Conservation (phyloP, 805 yeast genomes). For the Candida broadrunensis region DNA sequence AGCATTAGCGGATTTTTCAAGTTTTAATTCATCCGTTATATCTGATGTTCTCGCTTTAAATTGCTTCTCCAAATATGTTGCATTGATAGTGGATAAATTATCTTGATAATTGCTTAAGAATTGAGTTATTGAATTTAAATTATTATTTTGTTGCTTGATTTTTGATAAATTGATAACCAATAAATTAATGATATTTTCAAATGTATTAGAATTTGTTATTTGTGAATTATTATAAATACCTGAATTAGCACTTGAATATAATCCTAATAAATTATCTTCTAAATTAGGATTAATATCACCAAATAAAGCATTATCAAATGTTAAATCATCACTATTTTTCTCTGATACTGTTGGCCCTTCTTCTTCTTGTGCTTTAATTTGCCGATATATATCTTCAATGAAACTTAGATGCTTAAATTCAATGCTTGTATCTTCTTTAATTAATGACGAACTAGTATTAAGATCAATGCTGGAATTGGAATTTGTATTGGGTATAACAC, state of each 20-base stretch:
- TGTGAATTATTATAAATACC: conserved; percentile 61
- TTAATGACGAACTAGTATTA: conserved; percentile 1
- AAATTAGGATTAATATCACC: conserved; percentile 52
- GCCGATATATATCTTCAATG: conserved; percentile 26
- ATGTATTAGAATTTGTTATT: conserved; percentile 52
- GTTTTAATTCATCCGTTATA: conserved; percentile 13
- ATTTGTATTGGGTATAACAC: conserved; percentile 40
- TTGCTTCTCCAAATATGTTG: conserved; percentile 18
- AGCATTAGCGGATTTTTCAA: conserved; percentile 11
- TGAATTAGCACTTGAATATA: conserved; percentile 44
- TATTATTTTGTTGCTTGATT: conserved; percentile 57
- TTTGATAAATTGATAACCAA: conserved; percentile 54
- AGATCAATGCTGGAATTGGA: conserved; percentile 2
- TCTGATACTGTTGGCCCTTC: conserved; percentile 1
- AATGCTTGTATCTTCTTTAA: conserved; percentile 3
- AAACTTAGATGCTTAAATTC: conserved; percentile 31
- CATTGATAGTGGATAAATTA: conserved; percentile 22
- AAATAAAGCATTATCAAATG: conserved; percentile 60
- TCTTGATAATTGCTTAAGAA: conserved; percentile 51
- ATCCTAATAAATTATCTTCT: conserved; percentile 50
- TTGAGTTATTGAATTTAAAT: conserved; percentile 50
- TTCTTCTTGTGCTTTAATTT: conserved; percentile 17
- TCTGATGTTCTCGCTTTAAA: conserved; percentile 10
- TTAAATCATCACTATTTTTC: conserved; percentile 1
- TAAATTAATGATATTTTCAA: conserved; percentile 54